Conservation (phyloP, 805 yeast species). For the Ogataea degrootiae region DNA sequence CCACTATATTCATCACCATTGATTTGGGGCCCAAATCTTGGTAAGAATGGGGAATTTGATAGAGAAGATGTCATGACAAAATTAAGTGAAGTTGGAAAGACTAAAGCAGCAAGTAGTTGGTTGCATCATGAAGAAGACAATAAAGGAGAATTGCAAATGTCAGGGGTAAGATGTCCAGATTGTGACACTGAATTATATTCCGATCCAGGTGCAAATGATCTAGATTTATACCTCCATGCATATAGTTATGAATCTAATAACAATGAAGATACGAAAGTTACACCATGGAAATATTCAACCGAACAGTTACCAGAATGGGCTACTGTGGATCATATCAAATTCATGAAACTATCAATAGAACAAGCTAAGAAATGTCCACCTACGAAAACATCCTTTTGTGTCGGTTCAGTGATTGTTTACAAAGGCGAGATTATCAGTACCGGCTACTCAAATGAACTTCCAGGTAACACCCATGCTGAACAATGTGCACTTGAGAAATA, state of each 20-base stretch:
- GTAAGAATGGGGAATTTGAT: conserved; percentile 52
- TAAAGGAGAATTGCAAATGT: conserved; percentile 60
- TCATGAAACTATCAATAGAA: conserved; percentile 71
- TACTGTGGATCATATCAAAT: conserved; percentile 45
- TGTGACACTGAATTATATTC: conserved; percentile 72
- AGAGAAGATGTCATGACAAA: conserved; percentile 38
- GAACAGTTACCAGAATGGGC: conserved; percentile 80
- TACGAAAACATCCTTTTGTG: conserved; percentile 83
- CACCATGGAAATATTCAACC: conserved; percentile 67
- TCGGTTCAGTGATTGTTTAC: conserved; percentile 81
- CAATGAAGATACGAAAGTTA: conserved; percentile 18
- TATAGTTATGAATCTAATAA: conserved; percentile 59
- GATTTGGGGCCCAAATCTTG: conserved; percentile 79
- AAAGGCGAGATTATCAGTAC: conserved; percentile 66
- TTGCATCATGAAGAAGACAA: conserved; percentile 39
- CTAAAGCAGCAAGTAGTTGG: conserved; percentile 65
- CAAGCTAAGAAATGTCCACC: conserved; percentile 79
- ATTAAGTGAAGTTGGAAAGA: conserved; percentile 67
- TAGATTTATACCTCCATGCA: conserved; percentile 90
- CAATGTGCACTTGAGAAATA: conserved; percentile 88
- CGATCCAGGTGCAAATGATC: conserved; percentile 86
- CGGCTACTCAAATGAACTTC: conserved; percentile 86
- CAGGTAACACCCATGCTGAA: conserved; percentile 97
- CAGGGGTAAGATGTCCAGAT: conserved; percentile 51
- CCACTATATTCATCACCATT: conserved; percentile 77